Evolutionary conservation across 192 early-diverging fungal species (phyloP).

Genomic region (Spinellus fusiger): DNA sequence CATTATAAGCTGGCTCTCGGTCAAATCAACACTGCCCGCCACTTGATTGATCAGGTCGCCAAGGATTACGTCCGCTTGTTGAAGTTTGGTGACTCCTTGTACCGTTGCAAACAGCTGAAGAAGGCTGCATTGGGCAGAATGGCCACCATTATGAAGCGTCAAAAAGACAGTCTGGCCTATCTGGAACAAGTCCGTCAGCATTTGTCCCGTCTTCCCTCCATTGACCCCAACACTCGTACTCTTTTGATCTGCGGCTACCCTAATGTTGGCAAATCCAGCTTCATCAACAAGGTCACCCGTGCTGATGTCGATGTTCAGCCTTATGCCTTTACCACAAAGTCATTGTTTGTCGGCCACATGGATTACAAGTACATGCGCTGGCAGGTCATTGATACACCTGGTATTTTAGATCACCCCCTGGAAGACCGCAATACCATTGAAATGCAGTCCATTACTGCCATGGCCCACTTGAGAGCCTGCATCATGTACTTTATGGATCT

Average conservation of each 20-base stretch:
- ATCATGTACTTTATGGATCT: conserved; percentile 98
- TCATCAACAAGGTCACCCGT: conserved; percentile 98
- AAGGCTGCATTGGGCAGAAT: conserved; percentile 97
- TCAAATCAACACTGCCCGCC: conserved; percentile 96
- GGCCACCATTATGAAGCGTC: conserved; percentile 99
- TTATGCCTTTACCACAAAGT: conserved; percentile 99
- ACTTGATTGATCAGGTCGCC: conserved; percentile 93
- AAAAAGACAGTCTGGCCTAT: conserved; percentile 95
- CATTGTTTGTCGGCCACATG: conserved; percentile 99
- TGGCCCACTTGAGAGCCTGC: conserved; percentile 94
- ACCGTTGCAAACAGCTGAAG: conserved; percentile 99
- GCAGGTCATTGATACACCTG: conserved; percentile 99
- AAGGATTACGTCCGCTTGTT: conserved; percentile 96
- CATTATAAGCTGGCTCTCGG: conserved; percentile 99
- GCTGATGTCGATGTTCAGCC: conserved; percentile 99
- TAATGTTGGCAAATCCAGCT: conserved; percentile 98
- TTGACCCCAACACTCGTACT: conserved; percentile 99
- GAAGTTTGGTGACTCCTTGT: conserved; percentile 99
- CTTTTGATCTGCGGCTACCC: conserved; percentile 98
- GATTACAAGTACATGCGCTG: conserved; percentile 99
- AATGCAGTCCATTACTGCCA: conserved; percentile 99
- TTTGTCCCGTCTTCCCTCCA: conserved; percentile 94
- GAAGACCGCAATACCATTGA: conserved; percentile 99
- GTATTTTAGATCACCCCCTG: conserved; percentile 98
- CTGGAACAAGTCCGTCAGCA: conserved; percentile 99